Conservation (phyloP, 2,329 filamentous ascomycete genomes). For the Aspergillus intermedius region DNA sequence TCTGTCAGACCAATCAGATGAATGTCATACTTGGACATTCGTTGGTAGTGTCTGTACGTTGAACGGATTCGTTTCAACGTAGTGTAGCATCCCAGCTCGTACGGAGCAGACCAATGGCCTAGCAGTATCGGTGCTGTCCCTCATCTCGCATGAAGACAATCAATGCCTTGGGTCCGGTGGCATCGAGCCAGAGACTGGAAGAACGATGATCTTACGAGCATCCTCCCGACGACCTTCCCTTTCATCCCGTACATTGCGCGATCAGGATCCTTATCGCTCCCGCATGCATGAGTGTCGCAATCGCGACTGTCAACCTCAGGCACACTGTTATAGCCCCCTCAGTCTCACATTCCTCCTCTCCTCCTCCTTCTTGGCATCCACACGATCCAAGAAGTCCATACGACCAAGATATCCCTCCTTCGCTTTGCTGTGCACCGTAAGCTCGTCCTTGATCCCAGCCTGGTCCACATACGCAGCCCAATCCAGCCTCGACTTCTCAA, state of each 20-base stretch:
- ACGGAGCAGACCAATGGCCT: too few relatives aligned
- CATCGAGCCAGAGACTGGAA: too few relatives aligned
- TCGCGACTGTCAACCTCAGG: neutral
- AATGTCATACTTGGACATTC: too few relatives aligned
- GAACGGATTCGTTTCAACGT: too few relatives aligned
- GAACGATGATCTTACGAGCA: slow-evolving; percentile 75
- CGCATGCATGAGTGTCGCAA: slow-evolving; percentile 63
- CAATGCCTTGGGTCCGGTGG: too few relatives aligned
- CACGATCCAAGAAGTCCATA: slow-evolving; percentile 57
- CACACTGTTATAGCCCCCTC: slow-evolving; percentile 27
- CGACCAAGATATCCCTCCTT: slow-evolving; percentile 56
- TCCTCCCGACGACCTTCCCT: slow-evolving; percentile 80
- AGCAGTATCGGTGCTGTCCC: too few relatives aligned
- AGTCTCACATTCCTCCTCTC: slow-evolving; percentile 48
- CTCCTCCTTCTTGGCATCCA: slow-evolving; percentile 51
- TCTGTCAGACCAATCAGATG: too few relatives aligned
- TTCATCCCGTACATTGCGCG: slow-evolving; percentile 90
- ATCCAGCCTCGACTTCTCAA: slow-evolving; percentile 60
- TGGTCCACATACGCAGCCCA: slow-evolving; percentile 60
- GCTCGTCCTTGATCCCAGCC: slow-evolving; percentile 55
- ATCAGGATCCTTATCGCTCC: slow-evolving; percentile 73
- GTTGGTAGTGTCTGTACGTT: too few relatives aligned
- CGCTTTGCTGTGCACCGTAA: slow-evolving; percentile 55
- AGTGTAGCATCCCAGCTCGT: too few relatives aligned
- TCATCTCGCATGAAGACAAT: too few relatives aligned